Evolutionary conservation across 371 early-diverging fungal genomes (phyloP).

Genomic region (Mortierella sp.): DNA sequence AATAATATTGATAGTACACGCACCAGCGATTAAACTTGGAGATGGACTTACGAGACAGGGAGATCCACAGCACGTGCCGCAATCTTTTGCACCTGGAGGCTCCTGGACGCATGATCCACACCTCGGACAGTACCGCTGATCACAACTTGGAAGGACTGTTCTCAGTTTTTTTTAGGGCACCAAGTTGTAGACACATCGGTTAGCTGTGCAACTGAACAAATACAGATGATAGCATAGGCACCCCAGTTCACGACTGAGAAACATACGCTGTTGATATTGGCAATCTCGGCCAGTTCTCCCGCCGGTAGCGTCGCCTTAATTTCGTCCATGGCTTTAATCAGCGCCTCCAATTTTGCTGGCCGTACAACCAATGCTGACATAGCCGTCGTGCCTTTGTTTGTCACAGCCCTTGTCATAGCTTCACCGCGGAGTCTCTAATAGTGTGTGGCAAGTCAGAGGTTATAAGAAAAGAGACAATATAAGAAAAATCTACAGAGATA

Average conservation of each 20-base stretch:
- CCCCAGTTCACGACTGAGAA: too few relatives aligned
- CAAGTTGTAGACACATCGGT: neutral
- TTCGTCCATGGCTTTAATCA: conserved; percentile 74
- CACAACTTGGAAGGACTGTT: conserved; percentile 83
- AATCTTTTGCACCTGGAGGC: conserved; percentile 80
- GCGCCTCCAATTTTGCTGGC: conserved; percentile 74
- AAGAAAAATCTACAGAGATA: too few relatives aligned
- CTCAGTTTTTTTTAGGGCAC: neutral
- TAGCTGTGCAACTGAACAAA: neutral
- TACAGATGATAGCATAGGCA: neutral
- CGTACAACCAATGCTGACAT: conserved; percentile 92
- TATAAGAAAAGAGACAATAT: too few relatives aligned
- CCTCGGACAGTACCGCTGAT: conserved; percentile 91
- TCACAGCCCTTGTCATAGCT: conserved; percentile 87
- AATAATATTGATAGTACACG: too few relatives aligned
- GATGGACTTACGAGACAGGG: conserved; percentile 90
- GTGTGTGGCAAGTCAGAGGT: neutral
- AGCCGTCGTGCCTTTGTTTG: conserved; percentile 74
- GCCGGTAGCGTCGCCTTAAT: conserved; percentile 68
- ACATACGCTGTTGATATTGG: conserved; percentile 89
- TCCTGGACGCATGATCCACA: conserved; percentile 85
- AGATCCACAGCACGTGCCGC: conserved; percentile 90
- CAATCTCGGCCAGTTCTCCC: conserved; percentile 82
- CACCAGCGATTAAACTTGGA: too few relatives aligned
- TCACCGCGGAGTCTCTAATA: conserved; percentile 81